Base-by-base conservation (phyloP, 306 rosid species). In the Dryas alaskensis region DNA sequence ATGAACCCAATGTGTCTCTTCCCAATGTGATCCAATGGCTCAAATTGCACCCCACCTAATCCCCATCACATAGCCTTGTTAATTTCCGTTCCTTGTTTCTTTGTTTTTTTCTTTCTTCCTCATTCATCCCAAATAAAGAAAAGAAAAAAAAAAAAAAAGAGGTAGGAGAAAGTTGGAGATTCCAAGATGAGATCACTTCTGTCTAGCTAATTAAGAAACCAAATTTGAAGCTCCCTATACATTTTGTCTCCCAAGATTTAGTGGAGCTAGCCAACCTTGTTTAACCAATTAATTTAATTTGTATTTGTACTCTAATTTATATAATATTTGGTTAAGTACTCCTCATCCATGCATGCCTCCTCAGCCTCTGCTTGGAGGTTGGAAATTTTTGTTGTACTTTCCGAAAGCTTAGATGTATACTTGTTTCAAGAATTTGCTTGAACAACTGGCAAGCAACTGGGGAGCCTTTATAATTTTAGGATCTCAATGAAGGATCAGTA, bases 11-110 rank as follows among this genome's bases (percentile, higher is more conserved):
- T 14, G 68, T 76, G 52, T 47, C 87, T 76, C 67, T 74, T 86
- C 75, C 89, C 89, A 83, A 77, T 69, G 69, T 66, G 57, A 75
- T 82, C 70, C 48, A 53, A 75, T 6, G 81, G 73, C 60, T 61
- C 68, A 75, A 71, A 53, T 80, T 79, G 63, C 72, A 27, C 59
- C 46, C 65, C 46, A 70, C 76, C 55, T 54, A 52, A 73, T 77
- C 69, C 76, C 69, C 63, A 72, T 64, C 73, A 71, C 75, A 70
- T 76, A 78, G 39, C 63, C 48, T 60, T 57, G 58, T 70, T 69
- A 74, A 54, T 27, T 77, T 70, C 75, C 17, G 37, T 44, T 70
- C 65, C 39, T 17, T 51, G 19, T 25, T 70, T 37, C n/a, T 45
- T 25, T 44, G 59, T n/a, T 31, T 25, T 54, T 44, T 65, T 5